Percentiles rank a stretch among this genome's conserved stretches.
Evolutionary conservation across 148 eudicot species (phyloP).

Genomic region (Linanthus parryae): DNA sequence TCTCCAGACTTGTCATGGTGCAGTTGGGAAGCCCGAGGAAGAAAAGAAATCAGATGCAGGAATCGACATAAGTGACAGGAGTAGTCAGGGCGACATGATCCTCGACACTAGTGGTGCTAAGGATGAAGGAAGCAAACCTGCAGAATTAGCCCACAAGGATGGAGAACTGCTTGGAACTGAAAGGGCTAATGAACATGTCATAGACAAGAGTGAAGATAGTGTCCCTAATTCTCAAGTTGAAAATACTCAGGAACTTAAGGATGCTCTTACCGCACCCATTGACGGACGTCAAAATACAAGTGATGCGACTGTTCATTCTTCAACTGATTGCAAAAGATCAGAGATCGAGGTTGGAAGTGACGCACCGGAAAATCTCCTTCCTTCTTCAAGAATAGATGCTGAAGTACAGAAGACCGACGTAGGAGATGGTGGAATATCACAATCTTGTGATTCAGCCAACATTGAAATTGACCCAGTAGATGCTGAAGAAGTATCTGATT

Average conservation of each 20-base stretch:
- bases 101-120: too few species aligned
- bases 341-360: conserved; percentile 9
- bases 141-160: too few species aligned
- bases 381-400: conserved; percentile 16
- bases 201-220: conserved; percentile 1
- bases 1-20: too few species aligned
- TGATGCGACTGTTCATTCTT: conserved; percentile 18
- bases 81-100: too few species aligned
- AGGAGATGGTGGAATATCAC: conserved; percentile 13
- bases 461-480: conserved; percentile 28
- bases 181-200: too few species aligned
- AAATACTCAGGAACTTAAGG: not conserved
- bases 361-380: not conserved
- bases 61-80: too few species aligned
- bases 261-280: not conserved
- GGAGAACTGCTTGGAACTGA: too few species aligned
- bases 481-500: conserved; percentile 7
- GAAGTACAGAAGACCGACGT: conserved; percentile 16
- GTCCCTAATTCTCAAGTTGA: conserved; percentile 1
- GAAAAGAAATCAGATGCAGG: too few species aligned
- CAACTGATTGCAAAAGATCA: conserved; percentile 11
- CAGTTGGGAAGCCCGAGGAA: too few species aligned
- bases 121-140: too few species aligned
- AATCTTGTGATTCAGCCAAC: conserved; percentile 8
- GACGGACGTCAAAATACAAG: not conserved